Conservation (phyloP, 176 grass and related monocot species). For the Cymbopogon citratus region DNA sequence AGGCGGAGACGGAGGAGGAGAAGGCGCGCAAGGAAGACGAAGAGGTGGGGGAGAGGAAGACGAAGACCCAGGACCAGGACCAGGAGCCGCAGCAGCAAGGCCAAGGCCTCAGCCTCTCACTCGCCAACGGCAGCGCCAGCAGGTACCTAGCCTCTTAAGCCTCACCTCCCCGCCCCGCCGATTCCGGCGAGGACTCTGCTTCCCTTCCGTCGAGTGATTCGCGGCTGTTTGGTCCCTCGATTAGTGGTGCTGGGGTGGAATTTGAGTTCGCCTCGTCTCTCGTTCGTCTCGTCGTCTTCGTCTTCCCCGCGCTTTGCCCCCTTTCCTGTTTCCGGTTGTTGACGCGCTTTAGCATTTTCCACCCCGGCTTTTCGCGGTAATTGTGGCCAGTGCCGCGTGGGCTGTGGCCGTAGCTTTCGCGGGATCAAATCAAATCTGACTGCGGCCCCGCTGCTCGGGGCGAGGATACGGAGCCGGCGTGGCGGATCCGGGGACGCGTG, state of each 20-base stretch:
- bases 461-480: background rate
- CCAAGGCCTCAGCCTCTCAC: constrained; percentile 35
- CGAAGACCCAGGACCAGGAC: background rate
- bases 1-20: constrained; percentile 4
- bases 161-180: background rate
- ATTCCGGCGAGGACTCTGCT: background rate
- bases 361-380: background rate
- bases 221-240: background rate
- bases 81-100: background rate
- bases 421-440: no score
- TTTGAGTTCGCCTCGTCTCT: background rate
- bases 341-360: background rate
- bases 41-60: background rate
- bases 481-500: constrained; percentile 14
- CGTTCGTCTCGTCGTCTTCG: background rate
- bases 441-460: no score
- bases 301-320: background rate
- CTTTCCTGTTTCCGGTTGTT: background rate
- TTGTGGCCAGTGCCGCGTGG: background rate
- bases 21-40: background rate
- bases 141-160: constrained; percentile 13
- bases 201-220: background rate
- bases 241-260: background rate
- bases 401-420: no score
- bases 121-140: constrained; percentile 37